A percentile compares a stretch with the other conserved stretches of the same genome.
Evolutionary conservation across 805 yeast genomes (phyloP).

Genomic region (Trichomonascus vanleenenianus): DNA sequence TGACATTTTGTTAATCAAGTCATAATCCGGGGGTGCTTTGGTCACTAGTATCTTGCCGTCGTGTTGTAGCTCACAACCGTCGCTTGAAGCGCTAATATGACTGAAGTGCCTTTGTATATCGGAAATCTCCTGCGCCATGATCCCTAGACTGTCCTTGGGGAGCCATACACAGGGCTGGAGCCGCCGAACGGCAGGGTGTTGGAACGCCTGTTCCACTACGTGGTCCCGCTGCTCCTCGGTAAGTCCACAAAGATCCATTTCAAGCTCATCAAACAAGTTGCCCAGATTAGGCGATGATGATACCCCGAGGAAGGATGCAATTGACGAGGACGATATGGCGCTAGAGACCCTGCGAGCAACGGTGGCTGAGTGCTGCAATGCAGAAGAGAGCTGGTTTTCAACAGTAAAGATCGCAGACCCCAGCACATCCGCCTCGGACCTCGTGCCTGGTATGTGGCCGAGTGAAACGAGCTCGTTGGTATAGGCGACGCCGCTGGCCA

Average conservation of each 20-base stretch:
- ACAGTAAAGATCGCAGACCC: too few species aligned
- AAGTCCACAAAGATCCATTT: slow-evolving; percentile 20
- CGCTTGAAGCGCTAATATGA: slow-evolving; percentile 23
- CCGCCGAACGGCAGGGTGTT: slow-evolving; percentile 26
- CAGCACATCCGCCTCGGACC: too few species aligned
- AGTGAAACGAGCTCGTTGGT: too few species aligned
- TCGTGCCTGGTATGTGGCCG: too few species aligned
- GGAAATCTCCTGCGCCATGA: slow-evolving; percentile 28
- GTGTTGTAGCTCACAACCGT: slow-evolving; percentile 21
- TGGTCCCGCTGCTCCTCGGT: slow-evolving; percentile 21
- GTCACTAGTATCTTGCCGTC: slow-evolving; percentile 20
- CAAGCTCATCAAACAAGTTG: slow-evolving; percentile 22
- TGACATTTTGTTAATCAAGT: slow-evolving; percentile 16
- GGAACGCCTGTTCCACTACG: slow-evolving; percentile 22
- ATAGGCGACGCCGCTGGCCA: slow-evolving; percentile 8
- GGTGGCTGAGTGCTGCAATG: too few species aligned
- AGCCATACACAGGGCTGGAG: slow-evolving; percentile 35
- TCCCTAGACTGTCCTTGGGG: slow-evolving; percentile 34
- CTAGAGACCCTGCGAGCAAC: too few species aligned
- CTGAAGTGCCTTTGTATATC: slow-evolving; percentile 21
- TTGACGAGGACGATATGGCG: too few species aligned
- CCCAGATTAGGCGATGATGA: too few species aligned
- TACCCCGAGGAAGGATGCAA: too few species aligned
- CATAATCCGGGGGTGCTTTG: slow-evolving; percentile 23
- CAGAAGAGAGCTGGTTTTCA: too few species aligned